phyloP scores from a whole-genome alignment of 768 basidiomycete genomes.

The Lepiota subincarnata region DNA sequence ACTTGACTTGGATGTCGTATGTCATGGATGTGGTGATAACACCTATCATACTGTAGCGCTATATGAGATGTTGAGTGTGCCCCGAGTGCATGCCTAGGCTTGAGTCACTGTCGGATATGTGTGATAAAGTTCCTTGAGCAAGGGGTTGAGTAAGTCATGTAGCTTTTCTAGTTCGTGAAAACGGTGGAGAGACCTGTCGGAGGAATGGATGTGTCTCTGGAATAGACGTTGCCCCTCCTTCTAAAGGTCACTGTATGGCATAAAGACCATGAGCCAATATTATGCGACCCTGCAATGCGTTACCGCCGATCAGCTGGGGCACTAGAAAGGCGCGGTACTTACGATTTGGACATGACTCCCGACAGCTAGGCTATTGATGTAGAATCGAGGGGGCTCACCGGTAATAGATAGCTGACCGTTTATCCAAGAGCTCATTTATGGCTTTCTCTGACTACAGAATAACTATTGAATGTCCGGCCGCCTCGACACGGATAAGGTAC shows the following conservation, averaged over 20 bases:
- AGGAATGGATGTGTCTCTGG: neutral
- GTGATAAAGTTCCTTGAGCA: neutral
- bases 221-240: neutral
- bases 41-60: neutral
- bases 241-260: neutral
- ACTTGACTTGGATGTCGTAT: neutral
- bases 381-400: slow-evolving; percentile 22
- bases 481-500: slow-evolving; percentile 1
- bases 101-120: too few species aligned
- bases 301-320: too few species aligned
- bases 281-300: too few species aligned
- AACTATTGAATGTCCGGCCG: slow-evolving; percentile 15
- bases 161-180: neutral
- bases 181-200: neutral
- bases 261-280: neutral
- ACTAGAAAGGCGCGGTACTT: neutral
- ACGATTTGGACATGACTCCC: slow-evolving; percentile 7
- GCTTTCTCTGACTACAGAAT: slow-evolving; percentile 27
- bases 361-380: slow-evolving; percentile 6
- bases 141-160: neutral
- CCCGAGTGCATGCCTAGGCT: neutral
- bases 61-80: neutral
- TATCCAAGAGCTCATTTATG: slow-evolving; percentile 40
- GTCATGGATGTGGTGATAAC: too few species aligned
- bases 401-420: slow-evolving; percentile 41